A percentile compares a stretch with the other conserved stretches of the same genome.
Conservation (phyloP, 2,329 filamentous ascomycete species). For the Penicillium sp. region DNA sequence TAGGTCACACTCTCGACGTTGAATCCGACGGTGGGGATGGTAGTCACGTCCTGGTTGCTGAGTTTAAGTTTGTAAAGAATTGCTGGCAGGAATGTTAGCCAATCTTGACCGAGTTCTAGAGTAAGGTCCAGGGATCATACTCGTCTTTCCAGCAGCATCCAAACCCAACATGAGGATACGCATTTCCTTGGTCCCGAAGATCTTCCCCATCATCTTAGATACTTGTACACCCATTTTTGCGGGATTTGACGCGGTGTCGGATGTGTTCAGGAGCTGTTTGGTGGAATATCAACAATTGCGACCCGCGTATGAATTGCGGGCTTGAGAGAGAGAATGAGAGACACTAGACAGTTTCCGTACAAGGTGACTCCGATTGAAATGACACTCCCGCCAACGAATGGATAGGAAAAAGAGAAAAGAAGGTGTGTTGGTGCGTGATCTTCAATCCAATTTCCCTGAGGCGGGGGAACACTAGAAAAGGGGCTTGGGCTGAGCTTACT, state of each 20-base stretch:
- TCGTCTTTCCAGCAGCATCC: constrained; percentile 97
- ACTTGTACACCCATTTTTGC: constrained; percentile 78
- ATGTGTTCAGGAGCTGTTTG: constrained; percentile 4
- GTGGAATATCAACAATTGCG: constrained; percentile 6
- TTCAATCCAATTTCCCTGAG: constrained; percentile 13
- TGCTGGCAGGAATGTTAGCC: constrained; percentile 37
- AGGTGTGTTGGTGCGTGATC: constrained; percentile 4
- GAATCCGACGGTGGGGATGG: constrained; percentile 96
- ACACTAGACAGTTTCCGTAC: not conserved
- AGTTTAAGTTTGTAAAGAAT: constrained; percentile 99
- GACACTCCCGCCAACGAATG: not conserved
- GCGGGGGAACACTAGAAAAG: constrained; percentile 27
- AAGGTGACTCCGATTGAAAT: not conserved
- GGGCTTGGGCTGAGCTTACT: constrained; percentile 26
- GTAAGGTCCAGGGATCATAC: constrained; percentile 28
- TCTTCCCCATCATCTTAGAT: constrained; percentile 95
- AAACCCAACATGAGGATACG: constrained; percentile 94
- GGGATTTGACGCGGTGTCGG: constrained; percentile 6
- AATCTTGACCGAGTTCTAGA: not conserved
- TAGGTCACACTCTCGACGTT: constrained; percentile 98
- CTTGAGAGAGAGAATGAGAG: not conserved
- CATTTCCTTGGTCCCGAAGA: constrained; percentile 99
- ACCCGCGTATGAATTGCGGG: constrained; percentile 2
- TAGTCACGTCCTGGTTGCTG: constrained; percentile 85
- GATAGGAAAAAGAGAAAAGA: constrained; percentile 11